Evolutionary conservation across 2,329 filamentous ascomycete species (phyloP), one percentile per base, ranked within the genome.

Genomic region (Trichophyton simii): DNA sequence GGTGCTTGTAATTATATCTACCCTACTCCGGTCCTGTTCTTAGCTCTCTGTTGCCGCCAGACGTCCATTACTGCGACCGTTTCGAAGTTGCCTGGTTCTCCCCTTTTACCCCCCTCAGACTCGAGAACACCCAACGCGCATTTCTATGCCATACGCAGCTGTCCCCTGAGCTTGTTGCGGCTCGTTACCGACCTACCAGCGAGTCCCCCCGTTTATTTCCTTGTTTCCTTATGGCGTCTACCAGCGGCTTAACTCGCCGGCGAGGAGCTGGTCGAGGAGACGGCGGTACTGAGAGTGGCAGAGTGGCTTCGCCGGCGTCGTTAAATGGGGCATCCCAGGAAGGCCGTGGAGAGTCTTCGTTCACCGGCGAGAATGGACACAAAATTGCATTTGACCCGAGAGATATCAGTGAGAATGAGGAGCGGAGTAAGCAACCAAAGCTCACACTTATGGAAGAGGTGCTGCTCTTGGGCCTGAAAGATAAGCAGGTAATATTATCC

Each of bases 361-460:
- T 95, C 80, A 91, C 82, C 72, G 82, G 75, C 70, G 92, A 95
- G 77, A 96, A 96, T 78, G 94, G 94, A 67, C 94, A 97, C 82
- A 96, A 95, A 82, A 97, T 99, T 75, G 94, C 91, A 62, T 99
- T 90, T 75, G 94, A 99, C 75, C 94, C 94, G 63, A 83, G 92
- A 75, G 94, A 99, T 76, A 95, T 99, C 71, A 95, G 87, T 78
- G 94, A 99, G 81, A 96, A 86, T 76, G 90, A 88, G 68, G 94
- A 99, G 80, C 82, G 94, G 73, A 94, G 84, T 82, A 97, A 96
- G 80, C 92, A 97, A 80, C 94, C 94, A 57, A 99, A 97, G 81
- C 80, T 99, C 73, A 99, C 94, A 44, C 80, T 99, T 73, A 99
- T 99, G 94, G 94, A 99, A 79, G 94, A 99, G 78, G 87, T 99